Base-by-base conservation (phyloP, 2,329 filamentous ascomycete genomes). In the Curvularia sp. region DNA sequence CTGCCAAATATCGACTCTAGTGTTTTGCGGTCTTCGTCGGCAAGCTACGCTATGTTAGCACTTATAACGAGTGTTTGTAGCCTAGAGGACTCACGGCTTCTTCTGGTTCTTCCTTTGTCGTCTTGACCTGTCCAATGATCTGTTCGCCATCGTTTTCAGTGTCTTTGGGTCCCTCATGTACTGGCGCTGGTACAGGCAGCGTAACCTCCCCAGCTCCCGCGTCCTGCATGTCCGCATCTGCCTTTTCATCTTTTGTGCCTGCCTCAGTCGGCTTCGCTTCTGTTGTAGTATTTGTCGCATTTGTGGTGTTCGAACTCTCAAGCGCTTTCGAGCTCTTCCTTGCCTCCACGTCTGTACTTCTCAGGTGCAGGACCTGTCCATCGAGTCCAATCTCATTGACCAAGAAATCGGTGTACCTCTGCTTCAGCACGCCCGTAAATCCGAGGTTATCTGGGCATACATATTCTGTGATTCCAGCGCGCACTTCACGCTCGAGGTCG, bases 391-490 rank as follows among this genome's bases (percentile, higher is more conserved):
- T 94, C 77, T 97, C 93, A 72, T 96, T 93, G 68, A 97, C 93
- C 67, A 95, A 82, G 70, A 97, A 97, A 75, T 97, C 93, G 3
- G 93, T 94, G 77, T 93, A 97, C 65, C 87, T 83, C 72, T 89
- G 87, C 80, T 92, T 92, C 69, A 91, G 69, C 13, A 88, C 80
- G 18, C 88, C 89, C 13, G 79, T 76, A 64, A 91, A 91, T 1
- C 87, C 86, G 54, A 81, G 76, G 30, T 83, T 81, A n/a, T 82
- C 75, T 1, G 81, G 77, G 45, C 82, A 85, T 15, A 89, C 84
- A 72, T 85, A 90, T 63, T 86, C 82, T 8, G 84, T 85, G 64
- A 92, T 91, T 27, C 89, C 89, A 1, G 80, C 80, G 45, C 76
- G 75, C 12, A 71, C 62, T 63, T 83, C 81, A 34, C 79, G 78